Percentiles rank a stretch among this genome's conserved stretches.
These are phyloP conservation scores for Symbiotaphrina buchneri DNA, from an alignment of 495 filamentous ascomycete species.

Conservation along the genomic window DNA sequence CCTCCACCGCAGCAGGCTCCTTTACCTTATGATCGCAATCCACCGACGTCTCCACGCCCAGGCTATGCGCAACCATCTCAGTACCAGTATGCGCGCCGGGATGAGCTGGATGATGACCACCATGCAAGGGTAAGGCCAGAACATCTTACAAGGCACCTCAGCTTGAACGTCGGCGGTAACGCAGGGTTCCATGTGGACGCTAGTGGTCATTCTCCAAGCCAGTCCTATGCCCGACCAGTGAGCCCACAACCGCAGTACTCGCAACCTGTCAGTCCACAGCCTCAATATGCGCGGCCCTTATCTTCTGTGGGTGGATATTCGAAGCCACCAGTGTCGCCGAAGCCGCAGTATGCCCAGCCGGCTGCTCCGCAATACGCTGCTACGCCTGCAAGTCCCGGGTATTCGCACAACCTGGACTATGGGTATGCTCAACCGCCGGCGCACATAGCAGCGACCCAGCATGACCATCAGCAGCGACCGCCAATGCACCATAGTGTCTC, in stretches of 20 bases:
- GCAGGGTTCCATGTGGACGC: no score
- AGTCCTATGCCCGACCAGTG: no score
- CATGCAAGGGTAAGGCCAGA: no score
- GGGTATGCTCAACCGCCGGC: slow-evolving; percentile 9
- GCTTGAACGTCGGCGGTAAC: no score
- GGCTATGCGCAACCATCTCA: slow-evolving; percentile 2
- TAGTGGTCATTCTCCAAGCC: no score
- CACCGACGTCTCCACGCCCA: no score
- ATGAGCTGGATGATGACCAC: no score
- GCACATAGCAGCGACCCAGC: not conserved
- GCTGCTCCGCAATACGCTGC: slow-evolving; percentile 9
- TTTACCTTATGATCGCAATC: no score
- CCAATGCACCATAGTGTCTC: slow-evolving; percentile 7
- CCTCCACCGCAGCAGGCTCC: no score
- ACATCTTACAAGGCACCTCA: no score
- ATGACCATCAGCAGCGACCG: slow-evolving; percentile 6
- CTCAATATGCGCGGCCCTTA: not conserved
- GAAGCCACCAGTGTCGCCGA: not conserved
- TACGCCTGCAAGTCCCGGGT: slow-evolving; percentile 2
- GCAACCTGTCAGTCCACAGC: not conserved
- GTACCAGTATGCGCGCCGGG: no score
- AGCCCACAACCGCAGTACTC: not conserved
- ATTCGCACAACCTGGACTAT: slow-evolving; percentile 4
- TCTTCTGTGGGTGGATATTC: not conserved
- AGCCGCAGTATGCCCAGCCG: not conserved